Base-by-base conservation (phyloP, 1,139 yeast species). In the Nematodospora anomalae region DNA sequence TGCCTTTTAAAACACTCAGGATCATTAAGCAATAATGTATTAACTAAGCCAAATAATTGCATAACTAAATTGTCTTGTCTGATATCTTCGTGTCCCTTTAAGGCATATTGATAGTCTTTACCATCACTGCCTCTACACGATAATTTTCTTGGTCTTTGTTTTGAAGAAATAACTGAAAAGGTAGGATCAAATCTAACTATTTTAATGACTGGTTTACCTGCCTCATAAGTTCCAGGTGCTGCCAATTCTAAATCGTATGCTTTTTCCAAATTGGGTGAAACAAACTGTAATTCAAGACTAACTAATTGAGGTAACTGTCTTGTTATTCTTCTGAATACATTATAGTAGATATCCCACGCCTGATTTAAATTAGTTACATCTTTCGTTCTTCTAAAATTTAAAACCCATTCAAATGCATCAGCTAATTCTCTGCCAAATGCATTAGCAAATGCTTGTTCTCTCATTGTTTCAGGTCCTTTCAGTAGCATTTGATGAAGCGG, bases 21-120 rank as follows among this genome's bases (percentile, higher is more conserved):
- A 59, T 94, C 97, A 52, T 87, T 87, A 2, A 84, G 76, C 49
- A 94, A 72, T 37, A 94, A 68, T 0, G 97, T 90, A 53, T 94
- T 94, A 3, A 92, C 97, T 53, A 94, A 71, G 1, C 97, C 97
- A 62, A 94, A 92, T 51, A 94, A 69, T 60, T 94, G 99, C 98
- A 94, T 94, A 21, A 92, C 99, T 58, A 94, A 73, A 54, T 89
- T 88, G 65, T 94, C 99, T 59, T 94, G 99, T 53, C 99, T 79
- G 41, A 92, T 88, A 71, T 94, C 99, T 62, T 94, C 99, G 56
- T 94, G 98, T 1, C 97, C 98, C 64, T 94, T 94, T 53, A 94
- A 69, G 1, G 71, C 64, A 60, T 80, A 94, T 49, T 76, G 83
- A 54, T 94, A 88, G 27, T 83, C 88, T 51, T 85, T 86, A 43